A percentile compares a stretch with the other conserved stretches of the same genome.
These are phyloP conservation scores for Schizopora paradoxa DNA, from an alignment of 1,284 basidiomycete species.

Conservation along the genomic window DNA sequence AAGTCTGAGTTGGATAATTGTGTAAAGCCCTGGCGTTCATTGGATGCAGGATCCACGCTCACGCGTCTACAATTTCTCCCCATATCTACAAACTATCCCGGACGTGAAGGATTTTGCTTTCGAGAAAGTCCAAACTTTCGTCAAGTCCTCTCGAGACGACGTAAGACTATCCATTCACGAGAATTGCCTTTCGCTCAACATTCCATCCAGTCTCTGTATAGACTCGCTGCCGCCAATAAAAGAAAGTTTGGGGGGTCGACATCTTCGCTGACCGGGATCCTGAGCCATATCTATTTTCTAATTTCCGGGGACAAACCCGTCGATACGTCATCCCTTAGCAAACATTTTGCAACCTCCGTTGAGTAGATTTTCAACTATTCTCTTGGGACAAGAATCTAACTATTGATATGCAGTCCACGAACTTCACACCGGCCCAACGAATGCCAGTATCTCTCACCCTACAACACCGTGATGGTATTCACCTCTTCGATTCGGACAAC, in stretches of 20 bases:
- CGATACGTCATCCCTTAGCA: conserved; percentile 53
- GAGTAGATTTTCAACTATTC: not conserved
- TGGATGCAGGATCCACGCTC: conserved; percentile 87
- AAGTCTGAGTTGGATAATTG: conserved; percentile 9
- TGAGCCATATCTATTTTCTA: conserved; percentile 87
- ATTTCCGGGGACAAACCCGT: conserved; percentile 61
- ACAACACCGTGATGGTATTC: conserved; percentile 61
- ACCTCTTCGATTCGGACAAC: conserved; percentile 75
- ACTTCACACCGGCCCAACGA: conserved; percentile 77
- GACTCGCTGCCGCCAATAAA: conserved; percentile 19
- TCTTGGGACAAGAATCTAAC: conserved; percentile 3
- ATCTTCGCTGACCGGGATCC: conserved; percentile 81
- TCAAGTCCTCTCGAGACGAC: conserved; percentile 77
- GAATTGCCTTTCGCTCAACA: not conserved
- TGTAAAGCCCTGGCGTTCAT: conserved; percentile 79
- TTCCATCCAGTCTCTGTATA: not conserved
- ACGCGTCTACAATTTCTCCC: conserved; percentile 82
- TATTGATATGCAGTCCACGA: conserved; percentile 40
- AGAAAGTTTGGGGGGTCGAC: conserved; percentile 83
- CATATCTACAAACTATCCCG: conserved; percentile 68
- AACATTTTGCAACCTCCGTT: conserved; percentile 59
- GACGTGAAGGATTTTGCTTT: conserved; percentile 89
- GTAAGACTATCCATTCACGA: conserved; percentile 33
- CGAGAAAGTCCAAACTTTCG: conserved; percentile 70
- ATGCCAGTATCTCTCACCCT: conserved; percentile 74